A percentile compares a stretch with the other conserved stretches of the same genome.
Evolutionary conservation across 768 basidiomycete species (phyloP).

Genomic region (Pilatotrama ljubarskyi): DNA sequence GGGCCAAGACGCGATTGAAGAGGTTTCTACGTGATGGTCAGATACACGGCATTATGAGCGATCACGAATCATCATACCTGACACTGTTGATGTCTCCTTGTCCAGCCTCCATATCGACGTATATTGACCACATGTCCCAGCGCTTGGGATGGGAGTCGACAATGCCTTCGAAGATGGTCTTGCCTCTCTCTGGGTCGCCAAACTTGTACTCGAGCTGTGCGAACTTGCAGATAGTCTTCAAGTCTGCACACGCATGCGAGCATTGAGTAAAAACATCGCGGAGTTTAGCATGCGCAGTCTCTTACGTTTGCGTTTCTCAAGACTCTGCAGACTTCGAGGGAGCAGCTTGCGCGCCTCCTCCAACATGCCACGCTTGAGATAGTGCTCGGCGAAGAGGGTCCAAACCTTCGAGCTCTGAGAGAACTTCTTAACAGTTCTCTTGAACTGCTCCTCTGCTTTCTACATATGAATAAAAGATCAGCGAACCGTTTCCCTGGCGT

Average conservation of each 20-base stretch:
- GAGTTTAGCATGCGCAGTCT: conserved; percentile 17
- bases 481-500: too few relatives aligned
- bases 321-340: conserved; percentile 83
- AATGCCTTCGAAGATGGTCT: conserved; percentile 95
- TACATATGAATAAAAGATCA: conserved; percentile 32
- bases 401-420: conserved; percentile 91
- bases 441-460: conserved; percentile 93
- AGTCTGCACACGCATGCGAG: conserved; percentile 50
- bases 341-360: conserved; percentile 86
- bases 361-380: conserved; percentile 67
- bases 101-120: conserved; percentile 93
- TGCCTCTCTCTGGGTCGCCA: conserved; percentile 92
- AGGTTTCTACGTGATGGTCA: conserved; percentile 53
- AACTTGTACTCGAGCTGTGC: conserved; percentile 93
- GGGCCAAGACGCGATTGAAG: conserved; percentile 79
- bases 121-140: conserved; percentile 94
- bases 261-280: conserved; percentile 6
- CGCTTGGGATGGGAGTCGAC: conserved; percentile 94
- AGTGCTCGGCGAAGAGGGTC: conserved; percentile 85
- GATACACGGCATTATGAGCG: background rate
- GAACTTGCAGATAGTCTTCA: conserved; percentile 94
- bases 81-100: conserved; percentile 78
- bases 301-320: conserved; percentile 94
- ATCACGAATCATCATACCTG: conserved; percentile 47
- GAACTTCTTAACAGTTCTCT: conserved; percentile 91